Evolutionary conservation across 768 basidiomycete species (phyloP).

Genomic region (Butyriboletus loyo): DNA sequence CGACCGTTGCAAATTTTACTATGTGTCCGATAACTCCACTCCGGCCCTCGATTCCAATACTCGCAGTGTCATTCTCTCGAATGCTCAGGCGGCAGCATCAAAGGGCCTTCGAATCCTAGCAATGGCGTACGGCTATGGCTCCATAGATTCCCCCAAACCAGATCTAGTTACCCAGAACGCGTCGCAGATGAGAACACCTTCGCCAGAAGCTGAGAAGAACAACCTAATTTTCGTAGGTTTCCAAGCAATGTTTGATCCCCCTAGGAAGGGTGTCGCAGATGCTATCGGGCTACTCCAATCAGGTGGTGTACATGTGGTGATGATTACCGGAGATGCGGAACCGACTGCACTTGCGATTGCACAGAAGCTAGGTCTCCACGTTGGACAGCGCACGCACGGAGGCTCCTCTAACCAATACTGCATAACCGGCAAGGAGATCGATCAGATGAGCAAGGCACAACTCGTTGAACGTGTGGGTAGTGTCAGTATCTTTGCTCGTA

Average conservation of each 20-base stretch:
- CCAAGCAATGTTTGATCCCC: conserved; percentile 94
- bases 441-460: conserved; percentile 78
- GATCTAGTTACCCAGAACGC: conserved; percentile 19
- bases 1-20: conserved; percentile 84
- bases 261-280: conserved; percentile 89
- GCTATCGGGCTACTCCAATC: conserved; percentile 76
- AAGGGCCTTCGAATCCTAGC: conserved; percentile 85
- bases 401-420: conserved; percentile 38
- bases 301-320: conserved; percentile 93
- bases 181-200: conserved; percentile 28
- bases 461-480: conserved; percentile 76
- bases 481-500: conserved; percentile 90
- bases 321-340: conserved; percentile 97
- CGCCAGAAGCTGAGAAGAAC: conserved; percentile 35
- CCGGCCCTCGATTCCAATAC: conserved; percentile 72
- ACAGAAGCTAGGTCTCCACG: conserved; percentile 74
- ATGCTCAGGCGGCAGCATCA: conserved; percentile 68
- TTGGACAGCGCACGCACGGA: conserved; percentile 45
- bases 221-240: conserved; percentile 90
- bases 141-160: conserved; percentile 39
- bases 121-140: conserved; percentile 84
- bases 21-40: conserved; percentile 86
- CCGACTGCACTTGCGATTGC: conserved; percentile 89
- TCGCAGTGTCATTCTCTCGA: conserved; percentile 61
- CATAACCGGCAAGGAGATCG: conserved; percentile 81